These are phyloP conservation scores for Trichoderma sp. DNA, from an alignment of 2,329 filamentous ascomycete genomes.

Conservation along the genomic window DNA sequence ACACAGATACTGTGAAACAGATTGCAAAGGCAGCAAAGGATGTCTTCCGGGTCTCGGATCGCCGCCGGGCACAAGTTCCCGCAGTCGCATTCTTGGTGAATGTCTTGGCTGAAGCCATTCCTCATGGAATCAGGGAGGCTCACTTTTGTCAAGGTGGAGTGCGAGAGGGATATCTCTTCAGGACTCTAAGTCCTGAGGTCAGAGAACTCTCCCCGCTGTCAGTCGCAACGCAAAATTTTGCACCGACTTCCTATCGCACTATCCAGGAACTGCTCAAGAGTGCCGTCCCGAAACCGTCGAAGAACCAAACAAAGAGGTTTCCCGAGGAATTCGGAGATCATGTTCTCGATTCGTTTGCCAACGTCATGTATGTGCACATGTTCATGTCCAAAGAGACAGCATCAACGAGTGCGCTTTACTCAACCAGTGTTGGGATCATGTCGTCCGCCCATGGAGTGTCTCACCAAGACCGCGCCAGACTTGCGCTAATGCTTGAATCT, in stretches of 20 bases:
- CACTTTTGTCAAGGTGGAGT: constrained; percentile 73
- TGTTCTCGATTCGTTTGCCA: constrained; percentile 58
- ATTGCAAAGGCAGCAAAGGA: constrained; percentile 39
- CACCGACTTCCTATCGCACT: constrained; percentile 46
- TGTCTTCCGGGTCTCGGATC: constrained; percentile 64
- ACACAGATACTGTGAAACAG: constrained; percentile 42
- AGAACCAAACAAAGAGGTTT: constrained; percentile 30
- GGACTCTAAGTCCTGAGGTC: constrained; percentile 47
- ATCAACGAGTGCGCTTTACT: constrained; percentile 61
- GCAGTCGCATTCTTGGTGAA: constrained; percentile 67
- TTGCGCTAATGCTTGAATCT: constrained; percentile 65
- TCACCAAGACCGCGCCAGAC: constrained; percentile 60
- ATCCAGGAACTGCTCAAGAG: constrained; percentile 51
- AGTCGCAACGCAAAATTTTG: constrained; percentile 58
- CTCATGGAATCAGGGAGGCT: constrained; percentile 58
- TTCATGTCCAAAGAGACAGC: constrained; percentile 54
- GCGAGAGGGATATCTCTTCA: constrained; percentile 66
- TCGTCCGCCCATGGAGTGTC: constrained; percentile 62
- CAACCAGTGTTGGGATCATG: constrained; percentile 63
- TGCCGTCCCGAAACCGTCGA: constrained; percentile 44
- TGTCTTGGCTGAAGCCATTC: constrained; percentile 62
- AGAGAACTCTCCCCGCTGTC: constrained; percentile 59
- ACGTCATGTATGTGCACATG: constrained; percentile 58
- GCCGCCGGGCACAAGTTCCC: constrained; percentile 65
- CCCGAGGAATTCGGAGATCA: constrained; percentile 45